phyloP scores from a whole-genome alignment of 2,329 filamentous ascomycete genomes.

The Coniochaeta pulveracea region DNA sequence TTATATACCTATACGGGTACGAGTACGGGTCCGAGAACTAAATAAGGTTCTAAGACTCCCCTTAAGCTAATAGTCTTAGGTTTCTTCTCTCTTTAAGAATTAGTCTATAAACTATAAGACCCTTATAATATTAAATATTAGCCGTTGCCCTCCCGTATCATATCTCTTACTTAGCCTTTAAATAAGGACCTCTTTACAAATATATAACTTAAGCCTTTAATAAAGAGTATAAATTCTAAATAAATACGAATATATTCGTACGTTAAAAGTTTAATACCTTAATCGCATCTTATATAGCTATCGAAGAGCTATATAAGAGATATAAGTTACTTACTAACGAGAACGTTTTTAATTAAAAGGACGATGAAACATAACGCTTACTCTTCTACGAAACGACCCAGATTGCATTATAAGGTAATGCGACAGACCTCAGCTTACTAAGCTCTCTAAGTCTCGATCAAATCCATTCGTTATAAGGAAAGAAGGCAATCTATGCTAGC shows the following conservation, averaged over 20 bases:
- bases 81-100: too few species aligned
- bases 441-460: slow-evolving; percentile 1
- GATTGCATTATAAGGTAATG: slow-evolving; percentile 2
- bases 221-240: not conserved
- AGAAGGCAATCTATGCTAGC: not conserved
- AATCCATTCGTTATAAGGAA: not conserved
- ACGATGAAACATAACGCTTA: slow-evolving; percentile 1
- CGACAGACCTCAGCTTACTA: not conserved
- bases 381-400: slow-evolving; percentile 1
- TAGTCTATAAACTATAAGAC: too few species aligned
- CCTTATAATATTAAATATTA: too few species aligned
- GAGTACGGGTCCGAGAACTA: too few species aligned
- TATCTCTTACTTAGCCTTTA: not conserved
- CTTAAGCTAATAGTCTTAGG: too few species aligned
- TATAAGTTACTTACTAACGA: not conserved
- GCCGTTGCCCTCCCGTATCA: too few species aligned
- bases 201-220: not conserved
- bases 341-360: not conserved
- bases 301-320: slow-evolving; percentile 1
- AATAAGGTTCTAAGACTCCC: too few species aligned
- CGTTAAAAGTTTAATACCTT: slow-evolving; percentile 2
- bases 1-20: too few species aligned
- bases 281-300: not conserved
- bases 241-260: not conserved
- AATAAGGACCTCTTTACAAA: not conserved